A percentile compares a stretch with the other conserved stretches of the same genome.
Evolutionary conservation across 148 eudicot species (phyloP).

Genomic region (Rhododendron simsii): DNA sequence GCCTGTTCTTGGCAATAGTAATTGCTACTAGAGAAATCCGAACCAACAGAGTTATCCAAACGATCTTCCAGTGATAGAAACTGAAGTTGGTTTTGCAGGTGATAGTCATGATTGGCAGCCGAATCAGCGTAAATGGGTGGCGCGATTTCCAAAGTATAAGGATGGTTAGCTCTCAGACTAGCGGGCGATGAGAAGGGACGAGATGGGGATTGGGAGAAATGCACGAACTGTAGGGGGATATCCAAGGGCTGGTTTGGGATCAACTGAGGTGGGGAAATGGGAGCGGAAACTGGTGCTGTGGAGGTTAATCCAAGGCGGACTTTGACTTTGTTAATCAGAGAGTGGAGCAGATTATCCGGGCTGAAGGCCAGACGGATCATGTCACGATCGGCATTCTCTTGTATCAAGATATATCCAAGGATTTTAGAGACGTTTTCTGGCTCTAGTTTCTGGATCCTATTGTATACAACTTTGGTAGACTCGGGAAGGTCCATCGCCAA

Average conservation of each 20-base stretch:
- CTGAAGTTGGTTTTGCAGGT: conserved; percentile 31
- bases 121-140: conserved; percentile 34
- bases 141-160: conserved; percentile 27
- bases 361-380: conserved; percentile 39
- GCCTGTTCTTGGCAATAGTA: conserved; percentile 39
- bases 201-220: conserved; percentile 31
- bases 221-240: conserved; percentile 29
- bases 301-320: conserved; percentile 20
- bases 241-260: conserved; percentile 26
- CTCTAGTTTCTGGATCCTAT: conserved; percentile 35
- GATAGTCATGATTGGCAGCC: conserved; percentile 24
- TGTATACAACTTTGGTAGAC: conserved; percentile 31
- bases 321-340: conserved; percentile 22
- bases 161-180: conserved; percentile 12
- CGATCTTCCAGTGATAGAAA: conserved; percentile 45
- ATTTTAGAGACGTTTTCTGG: conserved; percentile 41
- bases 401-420: conserved; percentile 30
- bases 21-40: conserved; percentile 24
- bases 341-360: conserved; percentile 28
- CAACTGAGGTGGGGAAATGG: conserved; percentile 13
- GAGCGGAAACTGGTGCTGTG: background rate
- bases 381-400: conserved; percentile 27
- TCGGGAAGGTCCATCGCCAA: conserved; percentile 35
- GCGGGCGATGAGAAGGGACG: conserved; percentile 25
- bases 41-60: conserved; percentile 29